phyloP scores from a whole-genome alignment of 1,284 basidiomycete genomes.

The Heterobasidion occidentale region DNA sequence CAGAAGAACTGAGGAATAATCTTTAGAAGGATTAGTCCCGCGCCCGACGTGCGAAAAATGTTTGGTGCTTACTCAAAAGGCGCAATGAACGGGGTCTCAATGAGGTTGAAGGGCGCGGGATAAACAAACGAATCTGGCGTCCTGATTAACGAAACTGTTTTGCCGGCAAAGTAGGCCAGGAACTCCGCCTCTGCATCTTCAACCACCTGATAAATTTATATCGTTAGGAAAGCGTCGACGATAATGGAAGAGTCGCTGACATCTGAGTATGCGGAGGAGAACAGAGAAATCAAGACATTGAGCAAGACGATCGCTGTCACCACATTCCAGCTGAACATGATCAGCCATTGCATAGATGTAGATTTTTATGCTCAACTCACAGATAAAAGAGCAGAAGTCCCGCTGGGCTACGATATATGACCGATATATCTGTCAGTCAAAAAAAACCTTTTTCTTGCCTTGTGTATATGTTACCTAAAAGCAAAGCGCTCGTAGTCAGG shows the following conservation, averaged over 20 bases:
- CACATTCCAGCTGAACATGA: conserved; percentile 67
- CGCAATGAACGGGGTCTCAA: conserved; percentile 75
- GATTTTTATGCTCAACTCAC: conserved; percentile 29
- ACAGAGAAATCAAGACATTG: conserved; percentile 93
- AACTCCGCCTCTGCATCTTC: conserved; percentile 71
- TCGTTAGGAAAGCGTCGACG: background rate
- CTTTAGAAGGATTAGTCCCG: conserved; percentile 24
- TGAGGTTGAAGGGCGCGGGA: conserved; percentile 78
- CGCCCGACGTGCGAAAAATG: conserved; percentile 8
- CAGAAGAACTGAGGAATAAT: conserved; percentile 34
- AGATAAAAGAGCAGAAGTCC: conserved; percentile 79
- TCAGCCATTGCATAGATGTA: background rate
- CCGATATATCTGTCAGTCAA: conserved; percentile 6
- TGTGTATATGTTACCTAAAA: conserved; percentile 29
- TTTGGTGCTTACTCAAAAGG: conserved; percentile 72
- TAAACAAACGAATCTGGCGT: conserved; percentile 77
- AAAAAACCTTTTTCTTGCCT: background rate
- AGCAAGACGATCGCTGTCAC: conserved; percentile 82
- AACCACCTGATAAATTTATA: conserved; percentile 31
- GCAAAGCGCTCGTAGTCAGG: conserved; percentile 73
- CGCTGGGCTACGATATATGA: conserved; percentile 36
- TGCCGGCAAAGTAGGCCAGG: conserved; percentile 83
- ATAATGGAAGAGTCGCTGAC: conserved; percentile 35
- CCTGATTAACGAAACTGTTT: conserved; percentile 76
- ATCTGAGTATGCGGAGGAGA: conserved; percentile 84